Percentiles rank a stretch among this genome's conserved stretches.
These are phyloP conservation scores for Zygotorulaspora florentina DNA, from an alignment of 805 yeast genomes.

Conservation along the genomic window DNA sequence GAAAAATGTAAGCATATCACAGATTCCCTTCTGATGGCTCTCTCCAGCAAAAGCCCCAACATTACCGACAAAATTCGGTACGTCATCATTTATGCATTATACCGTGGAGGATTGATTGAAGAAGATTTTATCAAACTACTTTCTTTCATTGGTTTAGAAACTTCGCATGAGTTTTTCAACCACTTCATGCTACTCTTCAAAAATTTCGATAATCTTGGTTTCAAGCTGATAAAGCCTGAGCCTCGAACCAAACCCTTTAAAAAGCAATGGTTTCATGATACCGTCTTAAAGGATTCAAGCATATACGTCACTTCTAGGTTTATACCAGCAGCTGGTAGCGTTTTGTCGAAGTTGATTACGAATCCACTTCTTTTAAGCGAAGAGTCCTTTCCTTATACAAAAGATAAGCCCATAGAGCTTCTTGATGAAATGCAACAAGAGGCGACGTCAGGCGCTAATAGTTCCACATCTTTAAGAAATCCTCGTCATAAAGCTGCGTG, in stretches of 20 bases:
- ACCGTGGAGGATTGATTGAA: conserved; percentile 76
- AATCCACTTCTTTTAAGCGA: conserved; percentile 49
- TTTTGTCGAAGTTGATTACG: conserved; percentile 48
- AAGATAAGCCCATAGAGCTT: conserved; percentile 63
- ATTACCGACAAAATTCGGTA: conserved; percentile 70
- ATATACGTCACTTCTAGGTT: conserved; percentile 64
- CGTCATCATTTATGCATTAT: conserved; percentile 68
- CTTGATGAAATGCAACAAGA: conserved; percentile 36
- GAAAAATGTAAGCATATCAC: conserved; percentile 55
- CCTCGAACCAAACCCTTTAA: conserved; percentile 42
- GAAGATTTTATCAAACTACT: conserved; percentile 68
- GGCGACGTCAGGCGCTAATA: conserved; percentile 32
- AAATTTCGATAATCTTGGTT: conserved; percentile 58
- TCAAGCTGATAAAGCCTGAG: conserved; percentile 45
- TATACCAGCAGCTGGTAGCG: conserved; percentile 62
- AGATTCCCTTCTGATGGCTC: conserved; percentile 53
- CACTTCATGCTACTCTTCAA: conserved; percentile 50
- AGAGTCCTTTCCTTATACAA: conserved; percentile 63
- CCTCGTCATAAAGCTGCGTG: conserved; percentile 72
- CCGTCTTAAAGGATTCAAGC: conserved; percentile 34
- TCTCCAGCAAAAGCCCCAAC: conserved; percentile 47
- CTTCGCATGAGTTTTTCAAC: conserved; percentile 38
- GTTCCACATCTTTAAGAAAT: conserved; percentile 57
- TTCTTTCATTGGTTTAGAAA: conserved; percentile 45
- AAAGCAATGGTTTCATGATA: conserved; percentile 54